These are phyloP conservation scores for Micractinium conductrix DNA, from an alignment of 139 green algal species.

Conservation along the genomic window DNA sequence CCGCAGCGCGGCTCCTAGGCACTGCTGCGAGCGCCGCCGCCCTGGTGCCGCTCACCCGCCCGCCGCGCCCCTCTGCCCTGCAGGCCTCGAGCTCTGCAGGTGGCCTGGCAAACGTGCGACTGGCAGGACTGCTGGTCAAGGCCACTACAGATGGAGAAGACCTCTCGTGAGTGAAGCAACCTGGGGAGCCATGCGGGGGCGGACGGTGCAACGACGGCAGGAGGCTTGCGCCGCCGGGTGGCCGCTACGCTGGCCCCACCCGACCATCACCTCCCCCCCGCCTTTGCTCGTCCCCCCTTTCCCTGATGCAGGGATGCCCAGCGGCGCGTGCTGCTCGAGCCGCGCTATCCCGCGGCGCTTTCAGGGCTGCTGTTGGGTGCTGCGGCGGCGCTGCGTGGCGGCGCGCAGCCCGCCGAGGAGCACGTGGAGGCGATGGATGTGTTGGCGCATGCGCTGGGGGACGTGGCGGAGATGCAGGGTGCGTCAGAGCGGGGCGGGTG, in stretches of 20 bases:
- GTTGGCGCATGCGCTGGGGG: not conserved
- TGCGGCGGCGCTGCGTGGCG: not conserved
- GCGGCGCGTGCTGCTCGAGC: slow-evolving; percentile 14
- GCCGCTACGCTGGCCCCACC: too few species aligned
- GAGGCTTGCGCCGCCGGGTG: not conserved
- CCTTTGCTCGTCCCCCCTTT: not conserved
- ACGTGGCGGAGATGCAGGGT: not conserved
- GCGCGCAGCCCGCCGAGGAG: not conserved
- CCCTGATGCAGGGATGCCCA: not conserved
- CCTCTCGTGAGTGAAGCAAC: not conserved
- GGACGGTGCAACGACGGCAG: not conserved
- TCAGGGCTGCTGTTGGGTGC: not conserved
- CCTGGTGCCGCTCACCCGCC: not conserved
- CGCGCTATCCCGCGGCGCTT: not conserved
- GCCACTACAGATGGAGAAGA: not conserved
- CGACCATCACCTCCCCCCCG: not conserved
- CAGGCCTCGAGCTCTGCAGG: not conserved
- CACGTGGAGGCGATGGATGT: not conserved
- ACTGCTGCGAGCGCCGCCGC: not conserved
- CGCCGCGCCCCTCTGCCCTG: not conserved
- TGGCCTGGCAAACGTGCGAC: not conserved
- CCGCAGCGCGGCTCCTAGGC: too few species aligned
- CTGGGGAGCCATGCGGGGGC: not conserved
- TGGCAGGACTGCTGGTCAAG: not conserved
- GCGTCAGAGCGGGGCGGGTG: too few species aligned